Evolutionary conservation across 192 early-diverging fungal species (phyloP), one percentile per base, ranked within the genome.

Genomic region (Ramicandelaber brevisporus): DNA sequence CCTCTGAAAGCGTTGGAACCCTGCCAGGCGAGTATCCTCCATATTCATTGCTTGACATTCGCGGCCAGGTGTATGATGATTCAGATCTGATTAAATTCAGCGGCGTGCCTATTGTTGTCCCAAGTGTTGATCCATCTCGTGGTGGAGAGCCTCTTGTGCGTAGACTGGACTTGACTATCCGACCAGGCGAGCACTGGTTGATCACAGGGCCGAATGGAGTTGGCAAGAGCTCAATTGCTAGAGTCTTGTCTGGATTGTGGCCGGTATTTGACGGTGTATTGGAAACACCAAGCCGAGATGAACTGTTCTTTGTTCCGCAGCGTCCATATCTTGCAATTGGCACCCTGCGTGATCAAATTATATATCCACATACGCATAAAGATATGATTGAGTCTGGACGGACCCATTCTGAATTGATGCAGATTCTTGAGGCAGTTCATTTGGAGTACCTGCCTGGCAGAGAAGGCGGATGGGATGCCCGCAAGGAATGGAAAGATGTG

Each of bases 241-340:
- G 89, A 28, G 83, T 98, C 31, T 57, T 98, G n/a, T 78, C 76
- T 35, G 84, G 82, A 2, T 60, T 98, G 27, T 98, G 89, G 93
- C 85, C 89, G 11, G 73, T 73, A 12, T 90, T 79, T 59, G 80
- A 67, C 16, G 69, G 76, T 30, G 56, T 64, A 2, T 60, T 78
- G 28, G 65, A 69, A 33, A 66, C 56, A 19, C 79, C 77, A 3
- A 50, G 70, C 36, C 68, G 66, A 20, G 57, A 68, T 27, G 77
- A 80, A 48, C 84, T 98, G 40, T 80, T 88, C 40, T 98, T 95
- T 58, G 80, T 98, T 29, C 89, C 93, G 17, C 93, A 98, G 52
- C 67, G 86, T 20, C 83, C 93, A 9, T 98, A 98, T 37, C 54
- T 98, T 14, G 65, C 84, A 34, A 48, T 86, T 21, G 87, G 93